Evolutionary conservation across 1,284 basidiomycete species (phyloP), one percentile per base, ranked within the genome.

Genomic region (Apiotrichum mycotoxinovorans): DNA sequence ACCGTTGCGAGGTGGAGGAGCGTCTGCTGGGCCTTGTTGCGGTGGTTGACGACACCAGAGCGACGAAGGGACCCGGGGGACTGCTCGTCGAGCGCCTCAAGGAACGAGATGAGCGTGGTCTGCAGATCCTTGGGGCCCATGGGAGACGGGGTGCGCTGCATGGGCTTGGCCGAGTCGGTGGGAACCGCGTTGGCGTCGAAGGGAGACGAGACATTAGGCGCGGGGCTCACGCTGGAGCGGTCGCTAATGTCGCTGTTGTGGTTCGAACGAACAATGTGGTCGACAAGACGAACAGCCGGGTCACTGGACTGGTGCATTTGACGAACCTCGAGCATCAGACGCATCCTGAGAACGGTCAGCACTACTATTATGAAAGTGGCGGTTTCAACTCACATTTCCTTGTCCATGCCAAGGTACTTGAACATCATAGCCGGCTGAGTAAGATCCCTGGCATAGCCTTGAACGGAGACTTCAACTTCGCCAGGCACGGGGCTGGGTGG

Each of bases 1-100:
- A 91, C 86, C 1, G 86, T 82, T 1, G 94, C 88, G 35, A 98
- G 80, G 74, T 98, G 95, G 8, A 98, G 83, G 17, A 97, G 76
- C 0, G 89, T 91, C 69, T 94, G 91, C 23, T 89, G 87, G 27
- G 73, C 69, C 35, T 64, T 63, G 45, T 85, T 87, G 47, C 79
- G 72, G 66, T 85, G 82, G 20, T 87, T 89, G 60, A 91, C 78
- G 3, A 84, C 84, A 81, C 67, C 51, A 80, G 80, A 60, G 83
- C 79, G 69, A 3, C 70, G 64, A n/a, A 73, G 64, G 2, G 67
- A 72, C 25, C 69, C 75, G 2, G 71, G 73, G 2, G 66, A 63
- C 40, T 66, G 53, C 50, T 65, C 66, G 51, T 71, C 72, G 37
- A 74, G 52, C 17, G 66, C 56, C 26, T 67, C 65, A 38, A 97